Base-by-base conservation (phyloP, 331 rosid species). In the Pyrus hybrid region DNA sequence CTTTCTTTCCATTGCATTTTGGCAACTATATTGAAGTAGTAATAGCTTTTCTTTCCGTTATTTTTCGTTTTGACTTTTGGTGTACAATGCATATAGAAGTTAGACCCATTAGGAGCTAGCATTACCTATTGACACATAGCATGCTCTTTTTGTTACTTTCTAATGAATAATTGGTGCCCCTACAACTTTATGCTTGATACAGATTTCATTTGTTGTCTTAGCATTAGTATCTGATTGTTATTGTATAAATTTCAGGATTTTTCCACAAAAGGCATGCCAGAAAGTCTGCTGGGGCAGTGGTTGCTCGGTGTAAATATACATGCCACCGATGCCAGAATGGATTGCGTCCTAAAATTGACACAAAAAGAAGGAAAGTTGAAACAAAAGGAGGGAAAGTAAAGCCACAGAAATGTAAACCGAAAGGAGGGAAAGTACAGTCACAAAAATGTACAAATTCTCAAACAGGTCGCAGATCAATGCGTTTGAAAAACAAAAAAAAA, bases 221-320 rank as follows among this genome's bases (percentile, higher is more conserved):
- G n/a, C n/a, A n/a, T n/a, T n/a, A n/a, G n/a, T n/a, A n/a, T n/a
- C n/a, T n/a, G n/a, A n/a, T n/a, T n/a, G n/a, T n/a, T n/a, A n/a
- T n/a, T n/a, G n/a, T n/a, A n/a, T n/a, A n/a, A 37, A 67, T 80
- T 78, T 74, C 85, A 95, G 99, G 97, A 63, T 82, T 84, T 82
- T 95, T 90, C 73, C 99, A 95, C 82, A 95, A 89, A 91, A 86
- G 85, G 86, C 99, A 95, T 88, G 96, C 64, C 73, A 89, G 77
- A 81, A 90, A 84, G 83, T 90, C 85, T 72, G 85, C 85, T 49
- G 87, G 91, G 76, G 82, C 89, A 43, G 29, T 60, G 58, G 74
- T 80, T 64, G 77, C 92, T 5, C 76, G 72, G 68, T 81, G 83
- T 84, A 77, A 83, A 10, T 89, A 86, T 77, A 80, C 91, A 78